A percentile compares a stretch with the other conserved stretches of the same genome.
phyloP scores from a whole-genome alignment of 805 yeast genomes.

The Priceomyces carsonii region DNA sequence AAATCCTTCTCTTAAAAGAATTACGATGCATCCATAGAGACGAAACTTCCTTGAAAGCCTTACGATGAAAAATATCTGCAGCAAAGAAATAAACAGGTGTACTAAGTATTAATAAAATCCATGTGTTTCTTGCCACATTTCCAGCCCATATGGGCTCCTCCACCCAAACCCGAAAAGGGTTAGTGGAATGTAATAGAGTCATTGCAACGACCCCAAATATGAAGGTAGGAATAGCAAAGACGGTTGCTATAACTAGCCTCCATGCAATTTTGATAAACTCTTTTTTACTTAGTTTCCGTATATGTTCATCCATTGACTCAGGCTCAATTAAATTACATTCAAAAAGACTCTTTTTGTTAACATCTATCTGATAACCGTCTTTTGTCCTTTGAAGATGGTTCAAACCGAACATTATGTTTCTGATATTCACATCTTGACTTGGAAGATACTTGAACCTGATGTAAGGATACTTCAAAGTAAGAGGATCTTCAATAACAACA shows the following conservation, averaged over 20 bases:
- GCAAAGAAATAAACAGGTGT: constrained; percentile 77
- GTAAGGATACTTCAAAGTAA: constrained; percentile 55
- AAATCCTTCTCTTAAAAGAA: constrained; percentile 54
- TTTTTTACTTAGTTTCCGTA: constrained; percentile 45
- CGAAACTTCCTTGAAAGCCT: constrained; percentile 60
- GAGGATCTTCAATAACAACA: constrained; percentile 54
- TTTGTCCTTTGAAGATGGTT: constrained; percentile 39
- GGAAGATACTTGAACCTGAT: constrained; percentile 70
- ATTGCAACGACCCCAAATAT: constrained; percentile 68
- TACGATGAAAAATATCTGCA: constrained; percentile 69
- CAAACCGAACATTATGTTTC: constrained; percentile 54
- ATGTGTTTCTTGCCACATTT: constrained; percentile 57
- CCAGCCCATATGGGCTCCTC: constrained; percentile 66
- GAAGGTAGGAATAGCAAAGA: constrained; percentile 67
- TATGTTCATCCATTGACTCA: constrained; percentile 62
- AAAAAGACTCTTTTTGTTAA: constrained; percentile 33
- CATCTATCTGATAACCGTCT: constrained; percentile 18
- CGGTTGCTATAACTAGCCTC: constrained; percentile 50
- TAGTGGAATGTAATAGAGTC: constrained; percentile 51
- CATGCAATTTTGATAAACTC: constrained; percentile 49
- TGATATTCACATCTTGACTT: constrained; percentile 48
- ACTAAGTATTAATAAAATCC: constrained; percentile 64
- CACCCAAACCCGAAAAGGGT: constrained; percentile 51
- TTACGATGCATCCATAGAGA: constrained; percentile 59
- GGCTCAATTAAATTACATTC: constrained; percentile 55